Evolutionary conservation across 345 rosid species (phyloP).

Genomic region (Barbarea vulgaris): DNA sequence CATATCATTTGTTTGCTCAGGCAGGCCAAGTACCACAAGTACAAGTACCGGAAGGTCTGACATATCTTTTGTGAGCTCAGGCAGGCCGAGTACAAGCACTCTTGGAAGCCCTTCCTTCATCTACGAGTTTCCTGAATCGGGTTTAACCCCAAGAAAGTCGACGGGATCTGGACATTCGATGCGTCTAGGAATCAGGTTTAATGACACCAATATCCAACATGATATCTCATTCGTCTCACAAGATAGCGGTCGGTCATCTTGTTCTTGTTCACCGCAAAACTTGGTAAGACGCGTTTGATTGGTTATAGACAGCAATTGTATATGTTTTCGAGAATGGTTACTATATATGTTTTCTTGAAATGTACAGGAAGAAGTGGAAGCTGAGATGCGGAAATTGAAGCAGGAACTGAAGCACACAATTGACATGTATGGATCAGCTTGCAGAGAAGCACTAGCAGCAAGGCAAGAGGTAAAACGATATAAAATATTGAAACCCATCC

Average conservation of each 20-base stretch:
- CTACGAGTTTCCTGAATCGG: slow-evolving; percentile 56
- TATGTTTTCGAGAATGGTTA: slow-evolving; percentile 12
- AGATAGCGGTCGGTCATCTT: slow-evolving; percentile 60
- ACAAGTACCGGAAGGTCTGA: slow-evolving; percentile 51
- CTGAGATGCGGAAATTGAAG: slow-evolving; percentile 82
- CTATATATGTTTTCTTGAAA: slow-evolving; percentile 14
- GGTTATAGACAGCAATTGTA: slow-evolving; percentile 13
- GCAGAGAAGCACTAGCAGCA: slow-evolving; percentile 82
- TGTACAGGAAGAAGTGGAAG: slow-evolving; percentile 72
- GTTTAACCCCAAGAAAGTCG: slow-evolving; percentile 51
- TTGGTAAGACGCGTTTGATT: slow-evolving; percentile 46
- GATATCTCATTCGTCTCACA: slow-evolving; percentile 60
- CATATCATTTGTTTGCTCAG: slow-evolving; percentile 60
- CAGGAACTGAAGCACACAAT: slow-evolving; percentile 86
- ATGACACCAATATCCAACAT: slow-evolving; percentile 45
- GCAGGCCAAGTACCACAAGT: slow-evolving; percentile 37
- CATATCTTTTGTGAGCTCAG: slow-evolving; percentile 84
- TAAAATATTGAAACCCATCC: not conserved
- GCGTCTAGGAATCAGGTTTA: slow-evolving; percentile 52
- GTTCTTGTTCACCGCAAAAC: slow-evolving; percentile 60
- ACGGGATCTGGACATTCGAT: slow-evolving; percentile 61
- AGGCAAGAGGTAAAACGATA: slow-evolving; percentile 63
- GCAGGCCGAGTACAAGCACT: slow-evolving; percentile 67
- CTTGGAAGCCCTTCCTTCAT: slow-evolving; percentile 49
- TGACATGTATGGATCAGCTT: slow-evolving; percentile 79